Base-by-base conservation (phyloP, 352 stramenopile genomes). In the Phytopythium aichiense region DNA sequence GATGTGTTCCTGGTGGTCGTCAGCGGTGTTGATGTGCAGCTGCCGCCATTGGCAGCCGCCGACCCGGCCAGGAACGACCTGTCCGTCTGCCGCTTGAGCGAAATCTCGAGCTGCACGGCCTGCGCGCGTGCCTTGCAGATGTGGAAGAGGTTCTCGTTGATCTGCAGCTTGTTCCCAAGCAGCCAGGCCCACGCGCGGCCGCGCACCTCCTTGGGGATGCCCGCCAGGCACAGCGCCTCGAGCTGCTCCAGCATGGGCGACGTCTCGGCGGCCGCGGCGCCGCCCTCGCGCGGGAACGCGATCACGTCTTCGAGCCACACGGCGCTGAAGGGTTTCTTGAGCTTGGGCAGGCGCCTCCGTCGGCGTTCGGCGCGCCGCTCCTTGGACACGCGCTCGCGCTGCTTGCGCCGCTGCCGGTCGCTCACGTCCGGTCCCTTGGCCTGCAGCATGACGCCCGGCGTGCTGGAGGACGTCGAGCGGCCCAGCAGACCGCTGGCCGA, bases 121-220 rank as follows among this genome's bases (percentile, higher is more conserved):
- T 84, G 76, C 4, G 87, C 87, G 56, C 87, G 65, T 35, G 72
- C 63, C 56, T 89, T 91, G 64, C 87, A 95, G 53, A 95, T 94
- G 6, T 73, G 73, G 58, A 93, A 95, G 23, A 95, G 64, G 23
- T 95, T 79, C 68, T 95, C 78, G 45, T 92, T 95, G 37, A 95
- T 80, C 71, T 93, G 87, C 12, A 95, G 69, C 9, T 74, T 84
- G 57, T 95, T 95, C 42, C 87, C 87, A 11, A 95, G 70, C 13
- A 92, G 63, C 74, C 81, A 92, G 12, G 81, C 75, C 87, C 87
- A 95, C 51, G 76, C 87, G 16, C 87, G 84, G 6, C 87, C 87
- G 40, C 87, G 79, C 12, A 94, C 53, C 57, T 95, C 83, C 60
- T 95, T 95, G 2, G 87, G 87, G 22, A 95, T 91, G 0, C 87